Base-by-base conservation (phyloP, 2,329 filamentous ascomycete genomes). In the Conoideocrella luteorostrata region DNA sequence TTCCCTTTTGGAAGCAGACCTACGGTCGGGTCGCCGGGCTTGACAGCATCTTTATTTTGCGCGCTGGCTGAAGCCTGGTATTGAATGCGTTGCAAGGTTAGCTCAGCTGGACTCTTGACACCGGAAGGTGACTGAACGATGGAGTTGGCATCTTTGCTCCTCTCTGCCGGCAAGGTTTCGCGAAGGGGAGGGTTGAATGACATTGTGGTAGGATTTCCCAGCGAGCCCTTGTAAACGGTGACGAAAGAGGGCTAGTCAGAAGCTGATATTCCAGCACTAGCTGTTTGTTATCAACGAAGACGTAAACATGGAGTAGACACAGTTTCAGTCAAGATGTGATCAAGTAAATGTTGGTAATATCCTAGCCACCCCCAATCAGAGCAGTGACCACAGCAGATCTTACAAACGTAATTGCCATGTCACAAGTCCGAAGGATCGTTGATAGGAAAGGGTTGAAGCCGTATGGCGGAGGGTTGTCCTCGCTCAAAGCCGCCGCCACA, bases 61-160 rank as follows among this genome's bases (percentile, higher is more conserved):
- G 71, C 63, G 58, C 67, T 71, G 54, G 70, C 65, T 47, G 69
- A 70, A 56, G 77, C 78, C 79, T 83, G 79, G 65, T 78, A 69
- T 56, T 75, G 71, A 50, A 82, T 66, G 71, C 73, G 75, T 69
- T 75, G 71, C 57, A 83, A 77, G 63, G 73, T 82, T 73, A 80
- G 77, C 68, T 71, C 68, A 48, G 78, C 78, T 66, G 70, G 70
- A 70, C 73, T 81, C 47, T 69, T 64, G 55, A 65, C 61, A 47
- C 63, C 65, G 45, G 50, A 47, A 23, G 44, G 41, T 30, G 48
- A 33, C 41, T 64, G 56, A 23, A 61, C 54, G 21, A 54, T 61
- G 56, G 55, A 57, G 50, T 51, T 51, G 44, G 52, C 48, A 32
- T 50, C 53, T 23, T 55, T 51, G 28, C 53, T 54, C 49, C 52